phyloP scores from a whole-genome alignment of 805 yeast species.

The Kregervanrija fluxuum region DNA sequence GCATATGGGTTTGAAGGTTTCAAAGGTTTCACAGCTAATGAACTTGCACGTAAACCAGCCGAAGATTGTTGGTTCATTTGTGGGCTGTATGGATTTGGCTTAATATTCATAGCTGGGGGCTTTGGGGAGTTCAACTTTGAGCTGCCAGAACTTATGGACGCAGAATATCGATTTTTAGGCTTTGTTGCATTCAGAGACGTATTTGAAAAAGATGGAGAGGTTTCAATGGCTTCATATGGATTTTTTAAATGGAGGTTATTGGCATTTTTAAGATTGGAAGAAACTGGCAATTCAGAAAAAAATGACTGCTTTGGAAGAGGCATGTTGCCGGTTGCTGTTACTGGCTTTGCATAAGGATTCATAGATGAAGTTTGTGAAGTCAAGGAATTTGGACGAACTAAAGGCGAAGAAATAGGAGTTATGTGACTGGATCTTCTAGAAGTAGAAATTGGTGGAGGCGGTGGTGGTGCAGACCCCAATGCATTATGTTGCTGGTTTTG shows the following conservation, averaged over 20 bases:
- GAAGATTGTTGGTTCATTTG: not conserved
- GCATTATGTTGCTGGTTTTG: too few relatives aligned
- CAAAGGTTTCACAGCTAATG: conserved; percentile 6
- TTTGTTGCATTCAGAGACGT: too few relatives aligned
- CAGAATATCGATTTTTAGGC: too few relatives aligned
- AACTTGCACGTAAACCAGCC: conserved; percentile 3
- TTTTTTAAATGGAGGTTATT: conserved; percentile 16
- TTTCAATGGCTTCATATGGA: conserved; percentile 17
- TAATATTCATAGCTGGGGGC: conserved; percentile 8
- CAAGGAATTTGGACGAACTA: not conserved
- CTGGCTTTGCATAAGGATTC: not conserved
- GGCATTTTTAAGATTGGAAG: conserved; percentile 3
- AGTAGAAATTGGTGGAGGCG: too few relatives aligned
- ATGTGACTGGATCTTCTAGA: conserved; percentile 5
- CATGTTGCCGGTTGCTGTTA: not conserved
- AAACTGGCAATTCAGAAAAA: conserved; percentile 52
- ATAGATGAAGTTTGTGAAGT: not conserved
- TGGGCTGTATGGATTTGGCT: not conserved
- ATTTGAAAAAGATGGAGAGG: not conserved
- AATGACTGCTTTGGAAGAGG: conserved; percentile 17
- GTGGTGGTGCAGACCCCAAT: too few relatives aligned
- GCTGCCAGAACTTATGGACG: not conserved
- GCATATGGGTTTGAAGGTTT: conserved; percentile 24
- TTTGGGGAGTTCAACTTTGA: conserved; percentile 28
- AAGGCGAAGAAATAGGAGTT: not conserved